A percentile compares a stretch with the other conserved stretches of the same genome.
These are phyloP conservation scores for Cladophialophora yegresii DNA, from an alignment of 2,329 filamentous ascomycete genomes.

Conservation along the genomic window DNA sequence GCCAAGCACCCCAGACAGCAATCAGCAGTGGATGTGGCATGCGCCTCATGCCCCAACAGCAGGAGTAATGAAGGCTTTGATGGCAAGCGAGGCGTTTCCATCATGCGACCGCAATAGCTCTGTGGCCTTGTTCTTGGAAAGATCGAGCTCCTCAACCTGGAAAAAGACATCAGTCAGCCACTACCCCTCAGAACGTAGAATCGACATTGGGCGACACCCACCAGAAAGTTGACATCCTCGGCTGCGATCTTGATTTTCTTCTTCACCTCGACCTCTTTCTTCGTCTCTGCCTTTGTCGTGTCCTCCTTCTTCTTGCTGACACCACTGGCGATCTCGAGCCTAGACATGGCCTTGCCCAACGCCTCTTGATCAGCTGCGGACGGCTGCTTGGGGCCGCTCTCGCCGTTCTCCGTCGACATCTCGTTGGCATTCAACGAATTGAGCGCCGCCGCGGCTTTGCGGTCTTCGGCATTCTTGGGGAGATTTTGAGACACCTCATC, in stretches of 20 bases:
- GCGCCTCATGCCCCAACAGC: constrained; percentile 25
- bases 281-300: constrained; percentile 38
- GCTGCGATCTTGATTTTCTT: constrained; percentile 48
- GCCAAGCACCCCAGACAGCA: not conserved
- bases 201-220: constrained; percentile 36
- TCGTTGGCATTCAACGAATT: constrained; percentile 50
- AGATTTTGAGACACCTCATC: constrained; percentile 38
- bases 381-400: constrained; percentile 37
- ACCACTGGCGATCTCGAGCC: constrained; percentile 49
- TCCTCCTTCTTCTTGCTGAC: constrained; percentile 36
- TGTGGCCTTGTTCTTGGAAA: constrained; percentile 51
- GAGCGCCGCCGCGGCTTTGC: constrained; percentile 54
- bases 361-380: constrained; percentile 51
- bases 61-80: constrained; percentile 47
- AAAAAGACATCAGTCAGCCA: not conserved
- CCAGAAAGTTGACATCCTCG: constrained; percentile 52
- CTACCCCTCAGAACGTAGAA: not conserved
- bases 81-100: constrained; percentile 47
- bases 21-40: not conserved
- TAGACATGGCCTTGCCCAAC: constrained; percentile 53
- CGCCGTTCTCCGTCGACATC: constrained; percentile 42
- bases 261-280: constrained; percentile 45
- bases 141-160: constrained; percentile 51
- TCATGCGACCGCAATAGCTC: constrained; percentile 51
- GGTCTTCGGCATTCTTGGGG: constrained; percentile 52